Conservation (phyloP, 768 basidiomycete genomes). For the Trametes meyenii region DNA sequence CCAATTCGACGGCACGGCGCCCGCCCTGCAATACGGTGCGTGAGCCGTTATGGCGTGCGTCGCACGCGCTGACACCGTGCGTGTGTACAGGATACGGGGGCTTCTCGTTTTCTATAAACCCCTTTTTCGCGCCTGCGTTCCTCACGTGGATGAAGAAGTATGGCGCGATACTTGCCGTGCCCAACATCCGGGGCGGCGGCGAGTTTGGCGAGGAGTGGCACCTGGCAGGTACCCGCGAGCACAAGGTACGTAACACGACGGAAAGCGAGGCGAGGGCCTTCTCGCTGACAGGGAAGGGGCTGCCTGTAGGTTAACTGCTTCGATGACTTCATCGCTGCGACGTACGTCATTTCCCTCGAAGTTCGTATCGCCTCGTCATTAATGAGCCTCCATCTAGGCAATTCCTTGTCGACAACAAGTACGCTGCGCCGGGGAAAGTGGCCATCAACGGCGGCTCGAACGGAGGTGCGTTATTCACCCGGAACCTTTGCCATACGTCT, state of each 20-base stretch:
- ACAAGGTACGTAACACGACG: constrained; percentile 51
- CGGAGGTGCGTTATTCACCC: constrained; percentile 53
- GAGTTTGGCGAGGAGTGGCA: constrained; percentile 92
- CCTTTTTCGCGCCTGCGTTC: constrained; percentile 70
- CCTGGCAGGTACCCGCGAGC: constrained; percentile 65
- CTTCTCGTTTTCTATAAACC: constrained; percentile 70
- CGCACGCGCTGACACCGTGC: neutral
- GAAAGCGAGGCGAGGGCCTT: constrained; percentile 7
- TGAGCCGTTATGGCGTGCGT: neutral
- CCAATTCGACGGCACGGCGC: constrained; percentile 70
- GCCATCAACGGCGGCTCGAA: constrained; percentile 82
- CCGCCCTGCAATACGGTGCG: constrained; percentile 76
- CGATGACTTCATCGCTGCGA: constrained; percentile 81
- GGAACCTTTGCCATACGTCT: neutral
- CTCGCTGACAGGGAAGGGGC: constrained; percentile 3
- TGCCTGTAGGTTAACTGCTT: constrained; percentile 64
- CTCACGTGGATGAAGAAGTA: constrained; percentile 77
- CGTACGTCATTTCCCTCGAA: constrained; percentile 47
- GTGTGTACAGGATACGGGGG: constrained; percentile 73
- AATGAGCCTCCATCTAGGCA: constrained; percentile 44
- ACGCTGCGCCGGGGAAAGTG: constrained; percentile 68
- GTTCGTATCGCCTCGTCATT: neutral
- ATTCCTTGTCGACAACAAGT: constrained; percentile 73
- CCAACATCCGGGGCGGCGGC: constrained; percentile 56
- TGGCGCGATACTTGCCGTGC: constrained; percentile 62